A percentile compares a stretch with the other conserved stretches of the same genome.
Evolutionary conservation across 2,329 filamentous ascomycete genomes (phyloP).

Genomic region (Periconia macrospinosa): DNA sequence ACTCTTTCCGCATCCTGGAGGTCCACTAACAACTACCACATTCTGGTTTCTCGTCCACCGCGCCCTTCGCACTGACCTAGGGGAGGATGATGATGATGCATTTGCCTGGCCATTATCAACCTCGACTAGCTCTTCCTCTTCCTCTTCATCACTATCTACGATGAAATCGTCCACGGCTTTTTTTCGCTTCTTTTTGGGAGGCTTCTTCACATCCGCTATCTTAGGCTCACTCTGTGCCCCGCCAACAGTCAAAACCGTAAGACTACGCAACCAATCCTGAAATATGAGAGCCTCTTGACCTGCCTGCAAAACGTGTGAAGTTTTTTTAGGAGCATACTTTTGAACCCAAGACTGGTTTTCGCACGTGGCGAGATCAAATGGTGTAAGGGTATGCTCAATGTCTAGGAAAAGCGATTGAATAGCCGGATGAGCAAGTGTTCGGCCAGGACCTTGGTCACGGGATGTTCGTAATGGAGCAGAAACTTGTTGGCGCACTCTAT

Average conservation of each 20-base stretch:
- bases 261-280: constrained; percentile 76
- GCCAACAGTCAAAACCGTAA: constrained; percentile 77
- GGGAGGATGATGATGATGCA: constrained; percentile 29
- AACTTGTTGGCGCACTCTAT: constrained; percentile 35
- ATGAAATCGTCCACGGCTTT: constrained; percentile 47
- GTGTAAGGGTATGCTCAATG: constrained; percentile 66
- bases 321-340: constrained; percentile 76
- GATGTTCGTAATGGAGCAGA: constrained; percentile 16
- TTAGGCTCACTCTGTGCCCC: constrained; percentile 47
- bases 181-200: constrained; percentile 64
- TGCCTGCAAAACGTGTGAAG: constrained; percentile 73
- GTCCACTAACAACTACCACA: constrained; percentile 84
- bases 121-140: constrained; percentile 59
- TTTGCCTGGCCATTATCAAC: constrained; percentile 17
- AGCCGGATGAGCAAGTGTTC: constrained; percentile 55
- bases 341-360: constrained; percentile 75
- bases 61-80: constrained; percentile 40
- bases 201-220: constrained; percentile 18
- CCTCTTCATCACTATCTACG: constrained; percentile 33
- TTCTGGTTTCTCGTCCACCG: constrained; percentile 58
- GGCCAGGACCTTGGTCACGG: background rate
- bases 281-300: constrained; percentile 71
- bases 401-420: constrained; percentile 61
- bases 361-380: constrained; percentile 78
- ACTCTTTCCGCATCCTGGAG: constrained; percentile 89